Evolutionary conservation across 225 moss, liverwort and hornwort genomes (phyloP), one percentile per base, ranked within the genome.

Genomic region (Pleurozium schreberi): DNA sequence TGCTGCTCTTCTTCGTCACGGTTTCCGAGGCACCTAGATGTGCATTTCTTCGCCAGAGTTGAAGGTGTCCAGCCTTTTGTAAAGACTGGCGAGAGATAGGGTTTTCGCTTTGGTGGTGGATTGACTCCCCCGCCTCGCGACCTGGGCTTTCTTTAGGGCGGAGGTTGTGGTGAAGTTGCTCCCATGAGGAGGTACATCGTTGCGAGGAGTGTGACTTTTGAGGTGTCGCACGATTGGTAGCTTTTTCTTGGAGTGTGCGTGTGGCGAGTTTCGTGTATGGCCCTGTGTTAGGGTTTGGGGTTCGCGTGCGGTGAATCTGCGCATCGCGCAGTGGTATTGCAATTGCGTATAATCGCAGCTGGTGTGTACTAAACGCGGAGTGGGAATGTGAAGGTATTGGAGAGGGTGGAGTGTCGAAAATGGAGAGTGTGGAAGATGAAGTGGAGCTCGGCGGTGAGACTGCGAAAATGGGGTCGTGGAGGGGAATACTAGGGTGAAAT

Each of bases 381-480:
- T 75, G 83, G 49, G 86, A 80, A 73, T 87, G 73, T 84, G 91
- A 84, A 88, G 91, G 88, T 79, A 43, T 67, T 65, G 84, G 83
- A 42, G 52, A 79, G 85, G 50, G 65, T 47, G 53, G 77, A 55
- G 84, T 27, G n/a, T 49, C 67, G 59, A 68, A 68, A 68, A 91
- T 91, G 91, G 88, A 91, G 76, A 88, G 77, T 77, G 30, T 86
- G 88, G 91, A 88, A 77, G 91, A 88, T 81, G 88, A 85, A 74
- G 75, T 70, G 85, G 85, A 82, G 84, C 88, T 84, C 82, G 75
- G 75, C 25, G 58, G 82, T 55, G 82, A 68, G 50, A 83, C 68
- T 68, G 78, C 86, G 70, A 86, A 89, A 86, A 83, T 91, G 88
- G 86, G 86, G 62, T 76, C 77, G 77, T 91, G 91, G 89, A 83